Evolutionary conservation across 345 rosid species (phyloP), one percentile per base, ranked within the genome.

Genomic region (Turnera subulata): DNA sequence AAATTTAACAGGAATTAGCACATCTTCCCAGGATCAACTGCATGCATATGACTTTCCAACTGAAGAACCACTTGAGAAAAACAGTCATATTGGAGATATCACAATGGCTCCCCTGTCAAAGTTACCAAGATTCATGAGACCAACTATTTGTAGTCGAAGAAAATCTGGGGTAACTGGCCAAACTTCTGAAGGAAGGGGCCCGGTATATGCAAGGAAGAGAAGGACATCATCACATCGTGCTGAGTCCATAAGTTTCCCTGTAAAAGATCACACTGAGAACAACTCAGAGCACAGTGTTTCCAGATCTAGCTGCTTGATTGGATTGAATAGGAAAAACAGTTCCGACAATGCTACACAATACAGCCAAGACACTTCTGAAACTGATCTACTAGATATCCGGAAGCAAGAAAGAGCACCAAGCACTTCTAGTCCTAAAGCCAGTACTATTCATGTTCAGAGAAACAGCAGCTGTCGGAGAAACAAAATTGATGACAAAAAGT

Each of bases 71-170:
- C 55, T 6, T 49, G 55, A 22, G 22, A 55, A 60, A 47, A 63
- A 50, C 42, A 64, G 60, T n/a, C n/a, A n/a, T 21, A 23, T 20
- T 32, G 66, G 45, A 46, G 74, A 75, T 61, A 49, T 50, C 32
- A 66, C 66, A 77, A 63, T 62, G 23, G 71, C 65, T 67, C 39
- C 71, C 39, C 58, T 58, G 26, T 80, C 82, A 62, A 71, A 67
- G 19, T 23, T 81, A 43, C 88, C 88, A 15, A 71, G 90, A 62
- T 86, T 86, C 73, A 83, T 89, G 97, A 78, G 79, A 71, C 82
- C 89, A 64, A 89, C 94, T 18, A 58, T 76, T 58, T 77, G 82
- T 70, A 89, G 91, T 76, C 74, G 77, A 71, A 70, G 71, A 50
- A 66, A 77, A 75, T 73, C 81, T 0, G 88, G 78, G 40, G 56